Base-by-base conservation (phyloP, 768 basidiomycete species). In the Leccinum boreale region DNA sequence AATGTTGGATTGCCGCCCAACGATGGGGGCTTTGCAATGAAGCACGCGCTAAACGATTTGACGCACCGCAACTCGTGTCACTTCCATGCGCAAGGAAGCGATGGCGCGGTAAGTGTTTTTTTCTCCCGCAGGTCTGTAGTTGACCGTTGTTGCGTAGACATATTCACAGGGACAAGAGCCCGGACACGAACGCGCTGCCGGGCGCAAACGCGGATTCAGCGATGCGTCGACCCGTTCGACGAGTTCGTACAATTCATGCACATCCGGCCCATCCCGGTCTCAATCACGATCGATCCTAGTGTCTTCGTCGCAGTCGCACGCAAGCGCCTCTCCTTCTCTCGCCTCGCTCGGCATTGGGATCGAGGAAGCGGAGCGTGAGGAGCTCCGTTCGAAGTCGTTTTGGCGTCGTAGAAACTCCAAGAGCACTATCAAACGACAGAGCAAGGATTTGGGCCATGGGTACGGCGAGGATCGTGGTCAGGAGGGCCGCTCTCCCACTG, bases 321-420 rank as follows among this genome's bases (percentile, higher is more conserved):
- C 56, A 14, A 62, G 56, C 8, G 59, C 65, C 2, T 60, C 35
- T n/a, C 60, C 60, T 36, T 68, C 67, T 3, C 28, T 68, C 39
- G 29, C 17, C n/a, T 65, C 63, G 2, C 58, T 68, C 1, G 67
- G 68, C 1, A 57, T 68, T 14, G 67, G 66, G 9, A 58, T 70
- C 4, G 67, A 67, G 35, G 68, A 63, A 19, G 51, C 51, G 7
- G 67, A 68, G 36, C 65, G 68, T 17, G 65, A 67, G 45, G 57
- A 50, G 10, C 59, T 57, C 26, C 65, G 63, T 28, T 62, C 63
- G 14, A 68, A 55, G 21, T 48, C 59, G 4, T 63, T 67, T 53
- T 68, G 65, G 62, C 44, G 52, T 6, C 60, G 60, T 19, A 59
- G 54, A 21, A 52, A 50, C 33, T 62, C 61, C 3, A 61, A 49